Conservation (phyloP, 1,139 yeast genomes). For the Blastobotrys proliferans region DNA sequence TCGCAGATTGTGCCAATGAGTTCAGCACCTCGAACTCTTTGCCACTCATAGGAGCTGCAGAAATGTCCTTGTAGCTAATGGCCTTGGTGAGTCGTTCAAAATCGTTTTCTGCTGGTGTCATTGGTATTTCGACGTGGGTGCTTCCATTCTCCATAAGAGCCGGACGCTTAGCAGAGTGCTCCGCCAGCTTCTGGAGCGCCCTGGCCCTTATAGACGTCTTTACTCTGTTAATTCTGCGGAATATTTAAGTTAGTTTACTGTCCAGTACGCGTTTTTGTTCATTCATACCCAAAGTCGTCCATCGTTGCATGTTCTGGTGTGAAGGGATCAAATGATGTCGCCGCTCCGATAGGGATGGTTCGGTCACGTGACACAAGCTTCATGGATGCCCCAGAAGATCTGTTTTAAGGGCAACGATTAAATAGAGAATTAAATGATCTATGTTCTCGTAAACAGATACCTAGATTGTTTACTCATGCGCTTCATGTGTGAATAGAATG, state of each 20-base stretch:
- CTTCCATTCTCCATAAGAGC: too few relatives aligned
- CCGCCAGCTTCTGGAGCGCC: conserved; percentile 53
- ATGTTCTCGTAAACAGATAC: too few relatives aligned
- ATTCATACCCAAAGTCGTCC: conserved; percentile 33
- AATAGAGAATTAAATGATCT: not conserved
- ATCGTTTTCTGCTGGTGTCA: conserved; percentile 19
- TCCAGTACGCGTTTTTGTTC: too few relatives aligned
- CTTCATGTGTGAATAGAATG: too few relatives aligned
- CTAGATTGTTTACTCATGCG: too few relatives aligned
- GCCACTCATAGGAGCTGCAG: conserved; percentile 27
- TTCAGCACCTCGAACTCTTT: conserved; percentile 69
- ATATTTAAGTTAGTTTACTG: not conserved
- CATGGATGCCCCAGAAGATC: not conserved
- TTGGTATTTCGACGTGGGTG: too few relatives aligned
- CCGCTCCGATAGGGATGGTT: not conserved
- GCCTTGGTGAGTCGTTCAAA: conserved; percentile 24
- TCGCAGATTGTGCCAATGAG: conserved; percentile 59
- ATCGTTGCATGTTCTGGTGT: conserved; percentile 16
- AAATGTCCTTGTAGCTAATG: conserved; percentile 21
- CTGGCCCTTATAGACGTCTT: conserved; percentile 46
- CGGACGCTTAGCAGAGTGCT: conserved; percentile 38
- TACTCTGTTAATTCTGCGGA: conserved; percentile 27
- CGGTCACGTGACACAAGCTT: not conserved
- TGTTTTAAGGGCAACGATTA: too few relatives aligned
- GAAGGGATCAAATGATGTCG: not conserved